Evolutionary conservation across 192 early-diverging fungal species (phyloP).

Genomic region (Linnemannia elongata): DNA sequence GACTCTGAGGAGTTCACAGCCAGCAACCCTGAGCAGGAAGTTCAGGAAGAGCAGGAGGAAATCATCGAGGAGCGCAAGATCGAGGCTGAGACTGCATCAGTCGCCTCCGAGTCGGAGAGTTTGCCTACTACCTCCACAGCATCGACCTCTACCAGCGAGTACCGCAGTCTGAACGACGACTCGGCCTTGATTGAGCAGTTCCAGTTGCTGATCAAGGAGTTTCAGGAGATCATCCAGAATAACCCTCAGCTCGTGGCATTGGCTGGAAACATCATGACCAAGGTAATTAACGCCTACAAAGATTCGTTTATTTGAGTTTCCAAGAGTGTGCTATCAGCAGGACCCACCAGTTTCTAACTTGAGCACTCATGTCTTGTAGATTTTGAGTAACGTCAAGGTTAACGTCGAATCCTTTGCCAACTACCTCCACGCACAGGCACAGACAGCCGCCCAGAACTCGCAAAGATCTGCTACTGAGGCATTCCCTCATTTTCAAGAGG

Average conservation of each 20-base stretch:
- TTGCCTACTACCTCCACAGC: slow-evolving; percentile 24
- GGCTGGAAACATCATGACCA: slow-evolving; percentile 37
- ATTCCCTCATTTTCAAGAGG: slow-evolving; percentile 25
- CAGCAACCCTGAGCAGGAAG: background rate
- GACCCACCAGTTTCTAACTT: background rate
- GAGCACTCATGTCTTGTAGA: slow-evolving; percentile 15
- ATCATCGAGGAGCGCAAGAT: background rate
- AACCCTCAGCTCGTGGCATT: slow-evolving; percentile 45
- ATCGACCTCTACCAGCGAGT: slow-evolving; percentile 31
- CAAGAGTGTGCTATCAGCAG: background rate
- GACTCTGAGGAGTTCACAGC: background rate
- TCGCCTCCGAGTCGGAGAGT: background rate
- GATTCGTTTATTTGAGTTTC: background rate
- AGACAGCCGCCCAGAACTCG: slow-evolving; percentile 31
- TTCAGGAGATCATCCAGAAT: slow-evolving; percentile 46
- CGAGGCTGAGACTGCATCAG: background rate
- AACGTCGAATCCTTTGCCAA: slow-evolving; percentile 47
- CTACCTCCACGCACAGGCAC: slow-evolving; percentile 29
- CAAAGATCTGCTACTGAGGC: slow-evolving; percentile 30
- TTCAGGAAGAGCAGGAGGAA: background rate
- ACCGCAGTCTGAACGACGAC: slow-evolving; percentile 8
- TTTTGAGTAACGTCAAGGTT: slow-evolving; percentile 46
- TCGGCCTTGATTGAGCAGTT: slow-evolving; percentile 52
- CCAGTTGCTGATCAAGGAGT: slow-evolving; percentile 46
- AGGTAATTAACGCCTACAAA: slow-evolving; percentile 16